Evolutionary conservation across 441 rosid genomes (phyloP), one percentile per base, ranked within the genome.

Genomic region (Codiaeum variegatum): DNA sequence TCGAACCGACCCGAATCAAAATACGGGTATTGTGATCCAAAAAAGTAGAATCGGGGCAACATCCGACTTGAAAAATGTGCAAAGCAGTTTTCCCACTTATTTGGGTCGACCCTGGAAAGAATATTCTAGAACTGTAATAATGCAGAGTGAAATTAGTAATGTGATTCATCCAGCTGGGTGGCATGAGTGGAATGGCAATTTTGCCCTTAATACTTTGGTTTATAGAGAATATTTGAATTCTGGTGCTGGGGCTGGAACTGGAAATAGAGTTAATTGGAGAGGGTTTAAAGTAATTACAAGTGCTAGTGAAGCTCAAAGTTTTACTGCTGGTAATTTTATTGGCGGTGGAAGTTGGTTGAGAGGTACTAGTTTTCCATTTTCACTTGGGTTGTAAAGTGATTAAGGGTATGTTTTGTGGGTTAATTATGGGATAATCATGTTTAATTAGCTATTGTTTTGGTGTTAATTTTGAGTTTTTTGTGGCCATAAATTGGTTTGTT

Each of bases 41-140:
- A 90, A 90, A 51, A 83, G 83, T 40, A 77, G 81, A 29, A 90
- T 93, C 24, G 88, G 88, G 0, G 83, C 82, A 36, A 88, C 92
- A 21, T 80, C 85, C 0, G 90, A 86, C 64, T 81, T 91, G 13
- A 74, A 8, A 52, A 9, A 86, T 0, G 90, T 83, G 18, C 74
- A 73, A 58, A 52, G 80, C 38, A 84, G 81, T 21, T 86, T 90
- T 77, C 86, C 87, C 0, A 85, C 98, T 0, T 91, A 87, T 61
- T 87, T 93, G 0, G 98, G 98, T 1, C 75, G 98, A n/a, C 98
- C 98, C 3, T 93, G 98, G 98, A 93, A 93, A 78, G 80, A 61
- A 29, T 88, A 90, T 61, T 88, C 97, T 6, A 86, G 94, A 67
- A 91, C 97, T 0, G 92, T 93, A 0, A 58, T 91, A 1, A 90